Conservation (phyloP, 768 basidiomycete species). For the Mycena polygramma region DNA sequence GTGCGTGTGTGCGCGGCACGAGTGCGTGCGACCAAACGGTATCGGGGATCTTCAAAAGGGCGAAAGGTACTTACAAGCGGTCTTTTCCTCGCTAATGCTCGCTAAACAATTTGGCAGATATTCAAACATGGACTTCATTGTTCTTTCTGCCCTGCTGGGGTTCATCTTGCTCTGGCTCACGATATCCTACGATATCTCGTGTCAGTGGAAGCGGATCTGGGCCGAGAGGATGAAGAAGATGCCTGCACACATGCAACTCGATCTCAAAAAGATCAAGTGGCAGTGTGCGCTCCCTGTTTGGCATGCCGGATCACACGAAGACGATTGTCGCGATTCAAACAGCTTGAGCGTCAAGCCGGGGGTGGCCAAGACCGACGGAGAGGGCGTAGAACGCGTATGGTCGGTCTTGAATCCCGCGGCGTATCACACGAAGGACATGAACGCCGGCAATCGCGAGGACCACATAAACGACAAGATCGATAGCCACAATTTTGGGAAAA, state of each 20-base stretch:
- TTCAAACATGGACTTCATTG: slow-evolving; percentile 2
- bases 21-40: slow-evolving; percentile 32
- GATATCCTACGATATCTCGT: slow-evolving; percentile 32
- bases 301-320: slow-evolving; percentile 32
- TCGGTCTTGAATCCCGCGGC: slow-evolving; percentile 40
- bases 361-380: slow-evolving; percentile 31
- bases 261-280: not conserved
- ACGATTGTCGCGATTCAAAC: slow-evolving; percentile 21
- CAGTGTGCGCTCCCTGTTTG: slow-evolving; percentile 27
- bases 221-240: not conserved
- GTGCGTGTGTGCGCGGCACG: slow-evolving; percentile 36
- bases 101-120: no score
- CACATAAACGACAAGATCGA: slow-evolving; percentile 44
- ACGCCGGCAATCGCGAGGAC: slow-evolving; percentile 38
- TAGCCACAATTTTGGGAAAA: slow-evolving; percentile 33
- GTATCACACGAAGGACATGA: slow-evolving; percentile 47
- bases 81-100: no score
- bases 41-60: slow-evolving; percentile 42
- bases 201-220: slow-evolving; percentile 25
- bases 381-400: slow-evolving; percentile 46
- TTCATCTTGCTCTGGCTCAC: not conserved
- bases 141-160: not conserved
- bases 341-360: slow-evolving; percentile 35
- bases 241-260: not conserved
- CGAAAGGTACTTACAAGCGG: no score